Conservation (phyloP, 179 eudicot genomes). For the Silene vulgaris region DNA sequence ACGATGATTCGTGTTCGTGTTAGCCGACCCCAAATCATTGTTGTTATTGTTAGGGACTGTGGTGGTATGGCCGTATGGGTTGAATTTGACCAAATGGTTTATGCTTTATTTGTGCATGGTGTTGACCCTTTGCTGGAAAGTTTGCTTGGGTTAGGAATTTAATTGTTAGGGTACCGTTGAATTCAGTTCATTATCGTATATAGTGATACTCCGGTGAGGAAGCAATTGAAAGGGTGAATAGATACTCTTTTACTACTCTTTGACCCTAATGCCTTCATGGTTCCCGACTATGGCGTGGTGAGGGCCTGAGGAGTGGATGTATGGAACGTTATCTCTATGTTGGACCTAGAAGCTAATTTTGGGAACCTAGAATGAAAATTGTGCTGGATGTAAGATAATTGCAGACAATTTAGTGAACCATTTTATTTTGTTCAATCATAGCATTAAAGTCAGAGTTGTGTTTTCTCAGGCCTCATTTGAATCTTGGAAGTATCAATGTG, state of each 20-base stretch:
- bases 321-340: not conserved
- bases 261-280: not conserved
- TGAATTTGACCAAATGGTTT: not conserved
- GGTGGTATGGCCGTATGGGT: not conserved
- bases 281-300: not conserved
- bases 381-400: not conserved
- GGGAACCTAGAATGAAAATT: not conserved
- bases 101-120: too few species aligned
- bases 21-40: not conserved
- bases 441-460: not conserved
- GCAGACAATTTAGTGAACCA: not conserved
- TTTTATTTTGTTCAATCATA: not conserved
- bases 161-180: not conserved
- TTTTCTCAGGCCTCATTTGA: not conserved
- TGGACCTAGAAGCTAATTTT: not conserved
- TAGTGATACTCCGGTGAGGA: too few species aligned
- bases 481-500: not conserved
- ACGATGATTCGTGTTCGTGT: not conserved
- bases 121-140: not conserved
- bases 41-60: not conserved
- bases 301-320: conserved; percentile 8
- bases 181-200: not conserved
- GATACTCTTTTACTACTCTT: not conserved
- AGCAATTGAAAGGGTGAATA: not conserved
- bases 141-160: not conserved